Base-by-base conservation (phyloP, 176 grass and related monocot species). In the Miscanthus lutarioriparius region DNA sequence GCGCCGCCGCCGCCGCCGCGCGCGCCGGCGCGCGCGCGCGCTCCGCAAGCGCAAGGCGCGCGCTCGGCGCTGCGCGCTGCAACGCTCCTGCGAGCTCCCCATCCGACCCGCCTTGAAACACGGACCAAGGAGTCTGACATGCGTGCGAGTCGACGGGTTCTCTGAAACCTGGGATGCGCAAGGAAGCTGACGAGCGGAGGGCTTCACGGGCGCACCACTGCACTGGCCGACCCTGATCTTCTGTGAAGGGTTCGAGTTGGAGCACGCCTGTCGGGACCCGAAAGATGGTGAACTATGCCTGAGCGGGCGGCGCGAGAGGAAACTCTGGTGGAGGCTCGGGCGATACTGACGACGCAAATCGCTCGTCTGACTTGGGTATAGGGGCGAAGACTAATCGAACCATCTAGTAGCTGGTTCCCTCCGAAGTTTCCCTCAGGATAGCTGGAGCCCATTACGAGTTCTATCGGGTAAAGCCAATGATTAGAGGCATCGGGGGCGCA, bases 91-190 rank as follows among this genome's bases (percentile, higher is more conserved):
- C 11, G 61, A 6, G 23, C 25, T 28, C 79, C 86, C 90, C 86
- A 92, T 88, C 69, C 82, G 82, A 86, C 92, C 89, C 82, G 41
- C 92, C 87, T 94, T 94, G 89, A 94, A 94, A 92, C 86, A 92
- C 67, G 86, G 88, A 95, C 87, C 85, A 92, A 92, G 92, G 90
- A 95, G 92, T 94, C 87, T 85, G 89, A 91, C 86, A 91, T 75
- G 72, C 45, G 72, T 75, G 72, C 27, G 45, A 75, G 72, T 75
- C 26, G 16, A 75, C 27, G 72, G 45, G 72, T 53, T 33, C n/a
- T n/a, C 25, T 2, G 1, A 64, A 64, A 64, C 62, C 62, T 30
- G 12, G 12, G 26, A 64, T 28, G 62, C 26, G 26, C 62, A 67
- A 67, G 64, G 64, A 67, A 67, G 64, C 64, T 67, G 64, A 67